These are phyloP conservation scores for Citrullus mucosospermus DNA, from an alignment of 306 rosid species.

Conservation along the genomic window DNA sequence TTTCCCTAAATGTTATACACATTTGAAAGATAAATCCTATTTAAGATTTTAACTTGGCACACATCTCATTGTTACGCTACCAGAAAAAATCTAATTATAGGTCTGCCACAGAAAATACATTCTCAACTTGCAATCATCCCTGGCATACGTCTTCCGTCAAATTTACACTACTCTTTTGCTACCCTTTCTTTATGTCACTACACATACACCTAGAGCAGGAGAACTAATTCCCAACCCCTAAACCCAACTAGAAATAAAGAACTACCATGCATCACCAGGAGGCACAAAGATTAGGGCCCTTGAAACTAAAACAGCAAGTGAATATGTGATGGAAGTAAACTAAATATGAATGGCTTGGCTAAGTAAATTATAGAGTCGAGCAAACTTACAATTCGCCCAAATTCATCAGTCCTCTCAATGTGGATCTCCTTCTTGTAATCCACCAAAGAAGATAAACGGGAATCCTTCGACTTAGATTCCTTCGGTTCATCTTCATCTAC, in stretches of 20 bases:
- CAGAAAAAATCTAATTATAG: background rate
- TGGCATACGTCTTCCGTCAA: background rate
- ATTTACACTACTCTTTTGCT: background rate
- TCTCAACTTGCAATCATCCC: background rate
- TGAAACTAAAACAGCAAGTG: background rate
- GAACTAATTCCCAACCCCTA: background rate
- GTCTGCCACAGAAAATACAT: background rate
- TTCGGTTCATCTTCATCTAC: conserved; percentile 52
- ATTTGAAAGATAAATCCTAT: background rate
- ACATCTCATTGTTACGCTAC: background rate
- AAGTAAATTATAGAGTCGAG: background rate
- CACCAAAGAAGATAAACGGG: conserved; percentile 32
- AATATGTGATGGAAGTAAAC: background rate
- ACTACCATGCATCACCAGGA: background rate
- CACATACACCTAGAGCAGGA: background rate
- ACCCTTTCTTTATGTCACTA: background rate
- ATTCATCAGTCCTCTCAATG: conserved; percentile 90
- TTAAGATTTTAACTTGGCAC: background rate
- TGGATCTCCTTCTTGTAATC: conserved; percentile 62
- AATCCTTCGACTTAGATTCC: conserved; percentile 28
- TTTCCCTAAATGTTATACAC: background rate
- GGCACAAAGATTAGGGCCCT: background rate
- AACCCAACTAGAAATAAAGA: background rate
- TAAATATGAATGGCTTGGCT: background rate
- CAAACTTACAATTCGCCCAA: conserved; percentile 77